Evolutionary conservation across 2,329 filamentous ascomycete species (phyloP), one percentile per base, ranked within the genome.

Genomic region (Ascosphaera apis): DNA sequence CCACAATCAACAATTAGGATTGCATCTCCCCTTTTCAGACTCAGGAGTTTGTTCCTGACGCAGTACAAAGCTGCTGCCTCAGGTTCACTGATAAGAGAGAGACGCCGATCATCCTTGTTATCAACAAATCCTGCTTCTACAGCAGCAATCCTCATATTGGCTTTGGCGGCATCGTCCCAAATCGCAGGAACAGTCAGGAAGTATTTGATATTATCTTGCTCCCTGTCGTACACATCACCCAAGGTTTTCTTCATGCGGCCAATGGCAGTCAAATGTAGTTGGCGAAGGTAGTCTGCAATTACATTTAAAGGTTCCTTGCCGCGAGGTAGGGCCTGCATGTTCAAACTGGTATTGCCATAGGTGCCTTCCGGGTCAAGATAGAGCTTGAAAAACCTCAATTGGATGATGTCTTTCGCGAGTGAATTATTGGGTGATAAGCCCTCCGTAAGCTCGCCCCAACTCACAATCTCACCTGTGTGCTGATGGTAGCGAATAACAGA

Each of bases 361-460:
- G 95, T 95, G 43, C 88, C 88, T 40, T 83, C 93, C 42, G 93
- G 69, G 88, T 95, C 95, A 39, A 98, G 72, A 62, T 98, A 88
- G 46, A 98, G 69, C 66, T 95, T 95, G 69, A 98, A 95, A 88
- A 88, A 98, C 62, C 95, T 88, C 16, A 95, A 86, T 63, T 95
- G 95, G 58, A 95, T 88, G 46, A 98, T 86, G 44, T 86, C 86
- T 23, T 81, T 81, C 64, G 95, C 95, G 46, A 88, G 31, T 32
- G n/a, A 15, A n/a, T n/a, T 15, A 8, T n/a, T 32, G 8, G 31
- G 16, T 32, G 31, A 17, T 32, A 32, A n/a, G n/a, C 31, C 31
- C 8, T 32, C 31, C 16, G 5, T 5, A 32, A 32, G 31, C 13
- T 15, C 31, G 6, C 31, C 31, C 31, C 31, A 32, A 8, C 31